Percentiles rank a stretch among this genome's conserved stretches.
Evolutionary conservation across 2,329 filamentous ascomycete species (phyloP).

Genomic region (Microdochium nivale): DNA sequence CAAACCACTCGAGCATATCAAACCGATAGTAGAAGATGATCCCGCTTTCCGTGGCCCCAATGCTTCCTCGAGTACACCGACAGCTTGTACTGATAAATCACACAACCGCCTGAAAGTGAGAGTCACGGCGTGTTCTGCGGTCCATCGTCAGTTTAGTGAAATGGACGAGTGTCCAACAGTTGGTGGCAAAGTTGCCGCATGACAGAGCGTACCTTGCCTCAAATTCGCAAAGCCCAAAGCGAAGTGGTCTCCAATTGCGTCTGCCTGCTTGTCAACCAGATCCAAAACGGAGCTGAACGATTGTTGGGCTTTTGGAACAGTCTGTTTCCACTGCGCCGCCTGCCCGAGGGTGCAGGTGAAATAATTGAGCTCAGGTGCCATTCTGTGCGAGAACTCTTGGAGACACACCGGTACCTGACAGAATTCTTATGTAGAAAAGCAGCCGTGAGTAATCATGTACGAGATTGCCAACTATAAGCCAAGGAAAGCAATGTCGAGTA

Average conservation of each 20-base stretch:
- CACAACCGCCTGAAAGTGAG: conserved; percentile 20
- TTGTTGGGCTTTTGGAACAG: conserved; percentile 11
- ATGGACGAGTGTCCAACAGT: too few species aligned
- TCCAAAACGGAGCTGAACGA: conserved; percentile 36
- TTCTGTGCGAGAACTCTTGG: too few species aligned
- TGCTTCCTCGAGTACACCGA: conserved; percentile 11
- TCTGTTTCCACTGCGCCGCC: conserved; percentile 28
- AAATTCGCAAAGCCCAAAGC: conserved; percentile 40
- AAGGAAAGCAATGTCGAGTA: too few species aligned
- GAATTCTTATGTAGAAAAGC: too few species aligned
- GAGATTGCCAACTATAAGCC: too few species aligned
- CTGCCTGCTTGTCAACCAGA: conserved; percentile 40
- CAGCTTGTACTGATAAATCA: conserved; percentile 23
- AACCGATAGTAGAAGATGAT: conserved; percentile 24
- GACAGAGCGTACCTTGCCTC: conserved; percentile 3
- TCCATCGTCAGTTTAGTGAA: neutral
- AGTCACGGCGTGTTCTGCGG: neutral
- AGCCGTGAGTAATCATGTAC: too few species aligned
- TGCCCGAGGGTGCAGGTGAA: conserved; percentile 55
- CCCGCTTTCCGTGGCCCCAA: neutral
- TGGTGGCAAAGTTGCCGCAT: too few species aligned
- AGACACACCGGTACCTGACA: too few species aligned
- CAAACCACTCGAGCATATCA: conserved; percentile 47
- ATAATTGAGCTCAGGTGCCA: conserved; percentile 31
- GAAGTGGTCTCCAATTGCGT: conserved; percentile 23